Evolutionary conservation across 1,284 basidiomycete genomes (phyloP).

Genomic region (Pseudozyma pruni): DNA sequence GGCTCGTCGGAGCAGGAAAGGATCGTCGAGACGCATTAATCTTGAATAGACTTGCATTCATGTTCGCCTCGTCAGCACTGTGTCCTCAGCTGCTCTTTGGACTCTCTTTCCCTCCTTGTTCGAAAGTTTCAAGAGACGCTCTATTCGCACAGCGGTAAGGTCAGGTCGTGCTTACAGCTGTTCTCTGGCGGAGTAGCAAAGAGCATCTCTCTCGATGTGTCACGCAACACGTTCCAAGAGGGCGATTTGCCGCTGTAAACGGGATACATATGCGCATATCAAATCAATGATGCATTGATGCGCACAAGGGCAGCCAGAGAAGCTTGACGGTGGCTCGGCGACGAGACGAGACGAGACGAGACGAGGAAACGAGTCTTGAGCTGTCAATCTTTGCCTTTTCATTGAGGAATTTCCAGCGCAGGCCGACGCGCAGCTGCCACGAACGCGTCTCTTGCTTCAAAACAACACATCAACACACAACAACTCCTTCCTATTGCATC

Average conservation of each 20-base stretch:
- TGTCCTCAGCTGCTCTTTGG: too few relatives aligned
- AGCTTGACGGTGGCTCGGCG: slow-evolving; percentile 1
- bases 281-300: slow-evolving; percentile 14
- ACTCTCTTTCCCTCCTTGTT: neutral
- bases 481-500: slow-evolving; percentile 10
- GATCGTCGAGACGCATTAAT: slow-evolving; percentile 6
- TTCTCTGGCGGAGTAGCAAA: neutral
- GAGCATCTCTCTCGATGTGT: slow-evolving; percentile 2
- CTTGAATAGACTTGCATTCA: too few relatives aligned
- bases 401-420: slow-evolving; percentile 1
- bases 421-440: slow-evolving; percentile 35
- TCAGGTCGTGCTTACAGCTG: too few relatives aligned
- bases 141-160: too few relatives aligned
- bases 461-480: slow-evolving; percentile 14
- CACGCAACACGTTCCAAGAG: slow-evolving; percentile 5
- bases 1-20: slow-evolving; percentile 1
- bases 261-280: slow-evolving; percentile 7
- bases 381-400: neutral
- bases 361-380: neutral
- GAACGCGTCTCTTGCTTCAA: slow-evolving; percentile 3
- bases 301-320: slow-evolving; percentile 6
- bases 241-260: neutral
- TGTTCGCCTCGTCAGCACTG: too few relatives aligned
- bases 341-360: too few relatives aligned
- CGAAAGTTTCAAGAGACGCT: neutral